Conservation (phyloP, 345 rosid genomes). For the Salix brachista region DNA sequence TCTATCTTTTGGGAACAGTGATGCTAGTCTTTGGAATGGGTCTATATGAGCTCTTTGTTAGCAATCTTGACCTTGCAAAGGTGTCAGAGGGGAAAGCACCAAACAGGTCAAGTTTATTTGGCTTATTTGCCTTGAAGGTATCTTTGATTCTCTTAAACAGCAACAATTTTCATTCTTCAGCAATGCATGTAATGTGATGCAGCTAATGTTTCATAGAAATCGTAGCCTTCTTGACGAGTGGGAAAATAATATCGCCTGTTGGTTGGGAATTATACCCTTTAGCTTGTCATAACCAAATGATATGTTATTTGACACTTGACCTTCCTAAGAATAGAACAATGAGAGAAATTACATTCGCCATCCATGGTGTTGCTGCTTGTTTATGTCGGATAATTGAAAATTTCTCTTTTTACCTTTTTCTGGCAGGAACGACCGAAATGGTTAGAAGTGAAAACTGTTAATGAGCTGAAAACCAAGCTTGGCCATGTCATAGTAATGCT, state of each 20-base stretch:
- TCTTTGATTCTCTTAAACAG: background rate
- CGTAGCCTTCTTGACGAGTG: background rate
- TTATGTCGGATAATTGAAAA: background rate
- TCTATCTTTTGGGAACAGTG: conserved; percentile 85
- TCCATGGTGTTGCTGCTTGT: no score
- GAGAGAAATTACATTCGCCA: no score
- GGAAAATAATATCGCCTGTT: no score
- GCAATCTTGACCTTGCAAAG: conserved; percentile 64
- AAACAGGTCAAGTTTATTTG: conserved; percentile 62
- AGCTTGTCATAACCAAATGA: no score
- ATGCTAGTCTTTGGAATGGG: conserved; percentile 97
- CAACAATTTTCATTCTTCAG: no score
- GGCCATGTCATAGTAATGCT: conserved; percentile 98
- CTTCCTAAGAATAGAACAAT: no score
- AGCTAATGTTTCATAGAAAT: background rate
- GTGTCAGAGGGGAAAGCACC: conserved; percentile 29
- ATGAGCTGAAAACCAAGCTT: conserved; percentile 76
- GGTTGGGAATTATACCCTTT: no score
- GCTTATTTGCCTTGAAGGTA: conserved; percentile 72
- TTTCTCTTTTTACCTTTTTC: background rate
- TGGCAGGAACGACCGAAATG: conserved; percentile 76
- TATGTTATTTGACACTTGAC: no score
- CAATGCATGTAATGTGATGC: no score
- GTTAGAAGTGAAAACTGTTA: conserved; percentile 73
- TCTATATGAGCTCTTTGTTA: conserved; percentile 84